Evolutionary conservation across 2,329 filamentous ascomycete genomes (phyloP), one percentile per base, ranked within the genome.

Genomic region (Huntiella omanensis): DNA sequence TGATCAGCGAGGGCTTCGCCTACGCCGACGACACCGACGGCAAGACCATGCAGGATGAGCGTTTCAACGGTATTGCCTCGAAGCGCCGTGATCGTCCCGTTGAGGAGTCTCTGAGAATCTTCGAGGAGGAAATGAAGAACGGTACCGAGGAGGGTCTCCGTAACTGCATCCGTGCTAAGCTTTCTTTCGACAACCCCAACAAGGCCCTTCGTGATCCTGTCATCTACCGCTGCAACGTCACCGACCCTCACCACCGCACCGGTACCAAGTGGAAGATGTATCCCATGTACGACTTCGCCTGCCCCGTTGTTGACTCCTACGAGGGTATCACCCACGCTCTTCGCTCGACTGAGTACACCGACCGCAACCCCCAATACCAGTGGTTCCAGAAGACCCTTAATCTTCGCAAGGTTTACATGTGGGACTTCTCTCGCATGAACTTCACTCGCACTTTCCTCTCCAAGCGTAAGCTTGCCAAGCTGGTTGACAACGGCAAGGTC

Each of bases 181-280:
- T 96, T 55, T 88, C 84, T 1, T 75, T 83, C 54, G 83, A 93
- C 61, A 82, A 91, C 64, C 82, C 82, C 53, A 96, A 98, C 69
- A 93, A 93, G 64, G 85, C 91, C 45, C 79, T 96, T 74, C 75
- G 91, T 53, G 91, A 98, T 61, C 91, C 91, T 10, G 87, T 96
- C 62, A 92, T 98, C 61, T 96, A 95, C 70, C 80, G 91, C 54
- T 95, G 86, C 73, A 94, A 93, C 59, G 56, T 67, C 50, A 68
- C 69, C 48, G 66, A 68, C 41, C 55, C 68, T 15, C 82, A 91
- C 61, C 83, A 91, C 65, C 77, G 83, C 54, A 91, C 83, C 1
- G 83, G 83, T 32, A 73, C 67, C 49, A 75, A 70, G 51, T 88
- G 83, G 81, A 88, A 87, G 65, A 80, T 85, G 58, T 88, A 88